Evolutionary conservation across 805 yeast genomes (phyloP).

Genomic region (Candida corydali): DNA sequence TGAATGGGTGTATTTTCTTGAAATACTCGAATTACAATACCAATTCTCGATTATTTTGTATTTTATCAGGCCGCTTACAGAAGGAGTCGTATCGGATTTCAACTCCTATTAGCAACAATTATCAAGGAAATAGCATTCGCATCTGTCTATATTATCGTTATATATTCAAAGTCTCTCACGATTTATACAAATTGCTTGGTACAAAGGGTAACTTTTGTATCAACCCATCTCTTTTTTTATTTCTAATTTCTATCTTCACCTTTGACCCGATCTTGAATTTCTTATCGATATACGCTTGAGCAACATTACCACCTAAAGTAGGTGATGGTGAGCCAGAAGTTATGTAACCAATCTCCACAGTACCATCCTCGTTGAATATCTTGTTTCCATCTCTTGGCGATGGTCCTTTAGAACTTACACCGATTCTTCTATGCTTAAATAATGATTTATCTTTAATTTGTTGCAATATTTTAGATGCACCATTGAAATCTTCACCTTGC

Average conservation of each 20-base stretch:
- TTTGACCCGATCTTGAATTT: slow-evolving; percentile 70
- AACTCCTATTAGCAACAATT: too few species aligned
- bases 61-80: too few species aligned
- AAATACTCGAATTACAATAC: too few species aligned
- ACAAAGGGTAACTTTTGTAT: slow-evolving; percentile 87
- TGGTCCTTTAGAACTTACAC: slow-evolving; percentile 75
- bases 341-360: slow-evolving; percentile 51
- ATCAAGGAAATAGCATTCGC: too few species aligned
- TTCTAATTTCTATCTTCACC: slow-evolving; percentile 74
- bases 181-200: slow-evolving; percentile 15
- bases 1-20: too few species aligned
- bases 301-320: slow-evolving; percentile 71
- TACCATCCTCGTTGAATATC: slow-evolving; percentile 53
- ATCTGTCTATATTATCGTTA: too few species aligned
- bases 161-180: not conserved
- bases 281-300: slow-evolving; percentile 83
- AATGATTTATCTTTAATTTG: slow-evolving; percentile 66
- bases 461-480: slow-evolving; percentile 60
- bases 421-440: slow-evolving; percentile 62
- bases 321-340: slow-evolving; percentile 61
- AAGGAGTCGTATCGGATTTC: too few species aligned
- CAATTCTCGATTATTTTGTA: too few species aligned
- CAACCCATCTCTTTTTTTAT: slow-evolving; percentile 70
- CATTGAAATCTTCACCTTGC: slow-evolving; percentile 60
- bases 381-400: slow-evolving; percentile 83